phyloP scores from a whole-genome alignment of 225 moss, liverwort and hornwort species.

The Marchantia paleacea region DNA sequence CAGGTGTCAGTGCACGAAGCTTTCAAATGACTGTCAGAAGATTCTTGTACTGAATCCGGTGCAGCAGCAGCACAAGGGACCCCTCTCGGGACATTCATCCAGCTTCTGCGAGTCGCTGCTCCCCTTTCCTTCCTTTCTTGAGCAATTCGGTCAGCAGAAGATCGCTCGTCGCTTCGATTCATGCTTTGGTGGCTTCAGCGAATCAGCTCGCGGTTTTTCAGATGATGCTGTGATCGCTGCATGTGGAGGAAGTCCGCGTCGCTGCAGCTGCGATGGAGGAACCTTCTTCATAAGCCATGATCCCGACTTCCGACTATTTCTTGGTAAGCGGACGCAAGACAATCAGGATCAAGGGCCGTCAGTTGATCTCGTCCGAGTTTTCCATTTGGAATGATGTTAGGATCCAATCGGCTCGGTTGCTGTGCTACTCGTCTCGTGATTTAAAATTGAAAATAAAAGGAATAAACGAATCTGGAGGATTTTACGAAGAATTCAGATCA shows the following conservation, averaged over 20 bases:
- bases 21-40: neutral
- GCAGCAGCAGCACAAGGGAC: neutral
- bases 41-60: neutral
- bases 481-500: neutral
- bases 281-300: neutral
- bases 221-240: neutral
- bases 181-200: neutral
- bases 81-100: neutral
- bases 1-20: neutral
- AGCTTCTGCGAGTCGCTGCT: neutral
- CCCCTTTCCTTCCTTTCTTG: neutral
- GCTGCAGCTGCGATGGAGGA: conserved; percentile 7
- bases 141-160: neutral
- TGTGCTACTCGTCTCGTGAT: neutral
- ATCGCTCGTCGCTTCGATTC: too few relatives aligned
- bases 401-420: neutral
- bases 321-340: neutral
- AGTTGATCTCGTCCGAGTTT: neutral
- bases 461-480: neutral
- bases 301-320: neutral
- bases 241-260: neutral
- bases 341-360: neutral
- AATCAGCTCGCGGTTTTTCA: neutral
- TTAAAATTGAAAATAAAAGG: neutral
- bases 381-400: neutral